Base-by-base conservation (phyloP, 2,329 filamentous ascomycete species). In the Fusarium devonianum region DNA sequence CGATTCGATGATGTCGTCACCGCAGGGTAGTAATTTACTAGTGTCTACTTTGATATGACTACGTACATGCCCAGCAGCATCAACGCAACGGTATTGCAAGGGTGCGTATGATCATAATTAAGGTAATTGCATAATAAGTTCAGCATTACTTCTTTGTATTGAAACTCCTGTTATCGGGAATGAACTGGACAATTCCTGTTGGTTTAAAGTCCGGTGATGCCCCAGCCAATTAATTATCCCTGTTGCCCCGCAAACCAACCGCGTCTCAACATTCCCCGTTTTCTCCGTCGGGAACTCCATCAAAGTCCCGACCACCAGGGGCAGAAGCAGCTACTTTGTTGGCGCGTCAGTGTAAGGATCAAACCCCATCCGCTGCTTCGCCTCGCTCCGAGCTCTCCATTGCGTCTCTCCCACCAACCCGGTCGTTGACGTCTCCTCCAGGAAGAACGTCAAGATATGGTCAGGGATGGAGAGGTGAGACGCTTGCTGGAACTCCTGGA, bases 401-500 rank as follows among this genome's bases (percentile, higher is more conserved):
- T 74, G 72, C 4, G 74, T 74, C 49, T 78, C 73, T 4, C 79
- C 78, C 6, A 69, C 67, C 14, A 81, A 55, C 0, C 80, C 78
- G 4, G 78, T 80, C 3, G 78, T 79, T 6, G 80, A 83, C 2
- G 78, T 78, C 47, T 84, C 79, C 51, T 84, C 81, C 12, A 97
- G 78, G 73, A 96, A 97, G 74, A 96, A 95, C 41, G 88, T 91
- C 29, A 96, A 78, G 2, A 96, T 84, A 63, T 96, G 90, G 67
- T 97, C 92, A 1, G 89, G 89, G 53, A 96, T 94, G 6, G 90
- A 84, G n/a, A 96, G 81, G 64, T 96, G 92, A 0, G 90, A 92
- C 29, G 85, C 82, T 76, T 97, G 92, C 68, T 96, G 89, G 70
- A 94, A 96, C 74, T 96, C 91, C 68, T 96, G 92, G 11, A 96